Evolutionary conservation across 1,284 basidiomycete species (phyloP).

Genomic region (Pulchroboletus neoregius): DNA sequence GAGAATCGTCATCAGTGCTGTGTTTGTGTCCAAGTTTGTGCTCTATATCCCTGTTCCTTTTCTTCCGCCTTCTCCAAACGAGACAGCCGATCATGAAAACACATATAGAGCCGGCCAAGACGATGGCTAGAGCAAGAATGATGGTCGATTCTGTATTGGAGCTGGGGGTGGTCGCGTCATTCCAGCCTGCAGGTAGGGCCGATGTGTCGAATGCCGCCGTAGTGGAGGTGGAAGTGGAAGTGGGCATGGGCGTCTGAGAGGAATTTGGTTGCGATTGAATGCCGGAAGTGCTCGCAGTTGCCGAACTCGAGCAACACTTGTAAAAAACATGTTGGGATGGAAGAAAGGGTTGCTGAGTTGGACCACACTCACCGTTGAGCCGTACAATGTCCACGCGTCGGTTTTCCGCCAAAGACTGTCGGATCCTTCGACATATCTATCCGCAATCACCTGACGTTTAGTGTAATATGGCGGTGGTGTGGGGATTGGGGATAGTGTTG

Average conservation of each 20-base stretch:
- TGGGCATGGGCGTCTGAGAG: conserved; percentile 17
- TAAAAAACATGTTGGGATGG: conserved; percentile 6
- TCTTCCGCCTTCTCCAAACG: conserved; percentile 51
- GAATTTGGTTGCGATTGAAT: conserved; percentile 17
- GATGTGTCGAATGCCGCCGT: conserved; percentile 32
- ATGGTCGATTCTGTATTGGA: conserved; percentile 39
- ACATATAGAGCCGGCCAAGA: conserved; percentile 54
- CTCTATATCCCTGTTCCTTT: conserved; percentile 31
- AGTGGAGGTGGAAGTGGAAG: conserved; percentile 17
- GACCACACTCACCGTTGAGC: conserved; percentile 49
- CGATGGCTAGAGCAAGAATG: conserved; percentile 58
- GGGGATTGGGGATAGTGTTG: background rate
- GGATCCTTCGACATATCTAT: conserved; percentile 50
- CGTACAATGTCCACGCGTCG: conserved; percentile 57
- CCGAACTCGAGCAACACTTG: conserved; percentile 27
- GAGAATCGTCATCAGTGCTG: conserved; percentile 23
- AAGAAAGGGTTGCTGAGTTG: conserved; percentile 7
- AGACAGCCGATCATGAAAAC: conserved; percentile 53
- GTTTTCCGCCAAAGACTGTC: conserved; percentile 63
- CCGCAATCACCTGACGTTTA: conserved; percentile 39
- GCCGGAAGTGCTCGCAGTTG: conserved; percentile 31
- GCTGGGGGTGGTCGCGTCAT: conserved; percentile 11
- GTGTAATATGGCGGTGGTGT: background rate
- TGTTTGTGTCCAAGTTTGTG: conserved; percentile 19
- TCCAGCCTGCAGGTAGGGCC: conserved; percentile 58